Evolutionary conservation across 306 rosid genomes (phyloP).

Genomic region (Hylodesmum podocarpum): DNA sequence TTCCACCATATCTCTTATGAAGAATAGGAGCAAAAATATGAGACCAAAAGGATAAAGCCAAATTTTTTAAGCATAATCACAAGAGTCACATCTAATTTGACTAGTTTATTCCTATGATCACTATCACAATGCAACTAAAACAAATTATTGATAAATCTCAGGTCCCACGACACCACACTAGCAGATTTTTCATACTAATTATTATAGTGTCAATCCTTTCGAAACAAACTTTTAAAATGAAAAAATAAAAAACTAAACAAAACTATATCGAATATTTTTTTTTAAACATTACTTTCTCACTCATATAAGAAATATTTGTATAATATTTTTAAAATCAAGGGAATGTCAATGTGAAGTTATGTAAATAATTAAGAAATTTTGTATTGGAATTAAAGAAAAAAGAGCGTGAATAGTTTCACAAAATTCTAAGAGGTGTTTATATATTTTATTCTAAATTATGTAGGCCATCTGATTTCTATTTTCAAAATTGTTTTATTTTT

Average conservation of each 20-base stretch:
- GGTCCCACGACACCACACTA: neutral
- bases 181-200: neutral
- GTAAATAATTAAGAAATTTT: too few species aligned
- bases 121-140: neutral
- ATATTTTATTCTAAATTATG: too few species aligned
- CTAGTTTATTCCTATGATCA: neutral
- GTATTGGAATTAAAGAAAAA: too few species aligned
- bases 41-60: neutral
- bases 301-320: too few species aligned
- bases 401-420: too few species aligned
- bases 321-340: too few species aligned
- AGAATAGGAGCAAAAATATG: neutral
- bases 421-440: too few species aligned
- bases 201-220: neutral
- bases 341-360: too few species aligned
- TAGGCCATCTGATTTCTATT: too few species aligned
- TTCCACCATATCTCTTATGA: neutral
- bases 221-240: neutral
- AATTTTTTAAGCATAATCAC: neutral
- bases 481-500: too few species aligned
- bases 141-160: neutral
- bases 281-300: too few species aligned
- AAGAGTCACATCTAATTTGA: neutral
- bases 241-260: neutral
- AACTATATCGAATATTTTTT: too few species aligned